phyloP scores from a whole-genome alignment of 768 basidiomycete genomes.

The Sarcodon sp. region DNA sequence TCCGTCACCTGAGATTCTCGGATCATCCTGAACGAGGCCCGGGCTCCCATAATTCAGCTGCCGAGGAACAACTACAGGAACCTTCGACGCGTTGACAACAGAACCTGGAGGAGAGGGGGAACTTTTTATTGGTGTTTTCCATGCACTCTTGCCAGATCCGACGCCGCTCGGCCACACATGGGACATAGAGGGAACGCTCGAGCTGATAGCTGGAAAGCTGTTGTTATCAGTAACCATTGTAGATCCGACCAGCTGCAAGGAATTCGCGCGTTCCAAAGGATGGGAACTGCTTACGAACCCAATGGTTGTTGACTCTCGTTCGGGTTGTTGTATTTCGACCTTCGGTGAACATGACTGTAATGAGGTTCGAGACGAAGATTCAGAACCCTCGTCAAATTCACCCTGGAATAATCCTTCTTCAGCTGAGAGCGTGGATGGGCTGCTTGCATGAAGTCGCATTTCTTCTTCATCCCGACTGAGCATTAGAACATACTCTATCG shows the following conservation, averaged over 20 bases:
- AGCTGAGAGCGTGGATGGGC: conserved; percentile 5
- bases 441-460: conserved; percentile 3
- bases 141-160: conserved; percentile 14
- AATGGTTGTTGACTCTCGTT: neutral
- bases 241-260: neutral
- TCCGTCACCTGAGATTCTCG: conserved; percentile 2
- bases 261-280: neutral
- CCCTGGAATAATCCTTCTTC: conserved; percentile 8
- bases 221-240: conserved; percentile 11
- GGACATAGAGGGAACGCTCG: conserved; percentile 14
- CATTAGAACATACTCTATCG: conserved; percentile 74
- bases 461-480: conserved; percentile 68
- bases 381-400: conserved; percentile 7
- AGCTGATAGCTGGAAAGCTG: conserved; percentile 21
- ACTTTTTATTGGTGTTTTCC: conserved; percentile 15
- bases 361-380: conserved; percentile 33
- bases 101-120: conserved; percentile 3
- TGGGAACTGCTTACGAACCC: neutral
- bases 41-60: neutral
- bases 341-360: conserved; percentile 38
- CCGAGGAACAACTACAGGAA: neutral
- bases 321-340: neutral
- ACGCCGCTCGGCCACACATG: conserved; percentile 6
- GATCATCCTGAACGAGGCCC: neutral
- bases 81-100: neutral